Base-by-base conservation (phyloP, 2,329 filamentous ascomycete species). In the Ophiostoma ulmi region DNA sequence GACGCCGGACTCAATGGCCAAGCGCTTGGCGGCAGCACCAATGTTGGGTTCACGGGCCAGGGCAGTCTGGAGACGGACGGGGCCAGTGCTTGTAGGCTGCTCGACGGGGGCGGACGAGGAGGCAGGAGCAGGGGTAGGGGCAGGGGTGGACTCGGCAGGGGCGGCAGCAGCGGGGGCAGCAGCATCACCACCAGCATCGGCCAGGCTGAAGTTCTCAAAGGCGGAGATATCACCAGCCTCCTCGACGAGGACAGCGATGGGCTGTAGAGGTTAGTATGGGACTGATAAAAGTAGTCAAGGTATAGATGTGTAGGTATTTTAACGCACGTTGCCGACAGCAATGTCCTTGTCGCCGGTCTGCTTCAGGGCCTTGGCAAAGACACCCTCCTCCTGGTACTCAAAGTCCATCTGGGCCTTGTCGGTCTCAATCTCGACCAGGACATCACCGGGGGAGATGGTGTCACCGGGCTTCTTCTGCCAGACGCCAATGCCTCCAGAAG, bases 401-500 rank as follows among this genome's bases (percentile, higher is more conserved):
- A 97, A 93, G 76, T 97, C 93, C 92, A 97, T 97, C 71, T 92
- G 92, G 70, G 93, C 93, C 85, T 97, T 97, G 81, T 97, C 93
- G 72, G 93, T 97, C 83, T 97, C 93, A 78, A 97, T 95, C 81
- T 97, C 93, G 72, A 97, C 88, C 69, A 97, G 85, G 41, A 99
- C 95, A 80, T 99, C 95, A 80, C 95, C 95, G 69, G 96, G 94
- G 72, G 88, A 84, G 80, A 99, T 90, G 74, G 85, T 79, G 81
- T 99, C 95, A 79, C 95, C 95, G 75, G 89, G 86, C 85, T 97
- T 96, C 88, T 98, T 99, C 85, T 98, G 93, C 95, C 95, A 99
- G 74, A 89, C 85, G 77, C 95, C 96, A 81, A 99, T 97, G 85
- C 97, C 97, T 80, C 95, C 95, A 73, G 92, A 86, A 74, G 92